Evolutionary conservation across 2,329 filamentous ascomycete species (phyloP).

Genomic region (Microsporum canis): DNA sequence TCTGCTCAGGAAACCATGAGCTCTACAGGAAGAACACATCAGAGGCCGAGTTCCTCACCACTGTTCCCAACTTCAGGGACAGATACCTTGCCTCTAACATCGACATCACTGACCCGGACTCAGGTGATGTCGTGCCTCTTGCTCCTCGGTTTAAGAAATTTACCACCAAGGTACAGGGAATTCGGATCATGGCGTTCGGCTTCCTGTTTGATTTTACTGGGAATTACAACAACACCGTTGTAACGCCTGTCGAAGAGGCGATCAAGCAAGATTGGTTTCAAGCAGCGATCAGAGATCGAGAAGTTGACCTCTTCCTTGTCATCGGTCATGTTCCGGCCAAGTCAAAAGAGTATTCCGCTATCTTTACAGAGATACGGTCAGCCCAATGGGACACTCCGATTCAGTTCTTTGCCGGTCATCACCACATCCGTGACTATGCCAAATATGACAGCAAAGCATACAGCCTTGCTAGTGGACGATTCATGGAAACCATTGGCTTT

Average conservation of each 20-base stretch:
- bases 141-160: constrained; percentile 79
- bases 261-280: constrained; percentile 84
- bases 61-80: constrained; percentile 69
- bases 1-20: constrained; percentile 90
- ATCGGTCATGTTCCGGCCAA: constrained; percentile 74
- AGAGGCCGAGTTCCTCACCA: constrained; percentile 63
- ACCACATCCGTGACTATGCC: constrained; percentile 74
- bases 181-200: constrained; percentile 77
- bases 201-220: constrained; percentile 90
- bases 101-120: constrained; percentile 67
- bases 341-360: constrained; percentile 63
- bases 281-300: constrained; percentile 62
- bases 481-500: constrained; percentile 92
- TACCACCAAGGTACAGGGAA: constrained; percentile 76
- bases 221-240: constrained; percentile 82
- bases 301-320: constrained; percentile 78
- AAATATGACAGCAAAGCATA: constrained; percentile 68
- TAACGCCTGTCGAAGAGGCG: constrained; percentile 67
- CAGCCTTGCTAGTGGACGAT: constrained; percentile 75
- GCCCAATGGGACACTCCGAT: constrained; percentile 73
- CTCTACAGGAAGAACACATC: constrained; percentile 74
- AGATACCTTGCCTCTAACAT: constrained; percentile 86
- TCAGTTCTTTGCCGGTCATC: constrained; percentile 83
- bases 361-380: constrained; percentile 68
- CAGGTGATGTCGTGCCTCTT: constrained; percentile 60